Evolutionary conservation across 164 flowering plant species (phyloP).

Genomic region (Magnolia changhungtana): DNA sequence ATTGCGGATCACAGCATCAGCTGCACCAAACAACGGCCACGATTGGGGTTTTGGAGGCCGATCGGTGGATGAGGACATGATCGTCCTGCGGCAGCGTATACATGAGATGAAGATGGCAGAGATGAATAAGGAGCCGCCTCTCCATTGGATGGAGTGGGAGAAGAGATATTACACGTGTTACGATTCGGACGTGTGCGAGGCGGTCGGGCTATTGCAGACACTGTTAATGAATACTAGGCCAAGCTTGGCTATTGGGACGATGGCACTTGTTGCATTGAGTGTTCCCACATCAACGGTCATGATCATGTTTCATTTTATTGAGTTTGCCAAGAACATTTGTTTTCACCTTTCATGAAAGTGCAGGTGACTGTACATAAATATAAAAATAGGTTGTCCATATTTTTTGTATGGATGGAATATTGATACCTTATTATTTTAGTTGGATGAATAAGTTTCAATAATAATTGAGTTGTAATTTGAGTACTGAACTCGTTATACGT

Average conservation of each 20-base stretch:
- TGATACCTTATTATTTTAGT: no score
- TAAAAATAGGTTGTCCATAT: no score
- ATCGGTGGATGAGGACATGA: constrained; percentile 38
- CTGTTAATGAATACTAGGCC: constrained; percentile 57
- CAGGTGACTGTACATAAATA: no score
- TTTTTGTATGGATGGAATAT: no score
- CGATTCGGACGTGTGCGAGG: constrained; percentile 34
- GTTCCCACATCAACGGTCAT: constrained; percentile 29
- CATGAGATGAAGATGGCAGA: constrained; percentile 51
- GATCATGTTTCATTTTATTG: constrained; percentile 23
- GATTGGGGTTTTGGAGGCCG: constrained; percentile 13
- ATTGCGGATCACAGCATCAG: no score
- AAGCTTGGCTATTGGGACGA: constrained; percentile 38
- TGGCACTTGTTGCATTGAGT: constrained; percentile 28
- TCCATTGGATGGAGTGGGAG: constrained; percentile 64
- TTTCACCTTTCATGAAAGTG: no score
- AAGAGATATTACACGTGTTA: constrained; percentile 33
- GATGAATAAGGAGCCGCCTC: constrained; percentile 36
- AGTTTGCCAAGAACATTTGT: not conserved
- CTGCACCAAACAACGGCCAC: no score
- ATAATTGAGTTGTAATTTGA: no score
- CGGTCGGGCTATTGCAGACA: constrained; percentile 38
- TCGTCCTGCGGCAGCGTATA: constrained; percentile 28
- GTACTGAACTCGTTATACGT: no score
- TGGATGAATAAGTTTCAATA: no score